Conservation (phyloP, 1,284 basidiomycete species). For the Coniferiporia weirii region DNA sequence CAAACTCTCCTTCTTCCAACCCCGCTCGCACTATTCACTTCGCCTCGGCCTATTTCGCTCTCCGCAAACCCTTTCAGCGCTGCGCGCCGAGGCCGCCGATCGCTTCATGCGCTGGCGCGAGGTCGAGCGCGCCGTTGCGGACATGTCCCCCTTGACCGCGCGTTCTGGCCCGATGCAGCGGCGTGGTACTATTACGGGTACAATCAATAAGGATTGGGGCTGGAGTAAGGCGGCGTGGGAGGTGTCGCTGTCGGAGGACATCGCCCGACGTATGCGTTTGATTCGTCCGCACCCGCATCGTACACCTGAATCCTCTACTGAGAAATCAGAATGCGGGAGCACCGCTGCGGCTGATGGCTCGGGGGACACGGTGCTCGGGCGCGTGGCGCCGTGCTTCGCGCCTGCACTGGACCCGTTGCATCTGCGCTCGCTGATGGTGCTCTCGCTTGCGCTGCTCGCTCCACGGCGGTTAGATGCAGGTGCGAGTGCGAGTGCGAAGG, state of each 20-base stretch:
- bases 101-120: constrained; percentile 70
- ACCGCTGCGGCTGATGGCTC: constrained; percentile 14
- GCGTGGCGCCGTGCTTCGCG: constrained; percentile 14
- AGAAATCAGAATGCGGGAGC: constrained; percentile 17
- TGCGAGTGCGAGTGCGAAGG: not conserved
- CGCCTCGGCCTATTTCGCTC: constrained; percentile 55
- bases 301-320: not conserved
- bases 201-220: constrained; percentile 45
- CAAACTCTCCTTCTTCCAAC: constrained; percentile 49
- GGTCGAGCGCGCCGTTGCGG: constrained; percentile 46
- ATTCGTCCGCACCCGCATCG: not conserved
- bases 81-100: constrained; percentile 59
- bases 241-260: constrained; percentile 48
- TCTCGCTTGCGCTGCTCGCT: constrained; percentile 42
- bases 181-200: not conserved
- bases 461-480: constrained; percentile 23
- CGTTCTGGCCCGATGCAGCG: not conserved
- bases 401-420: constrained; percentile 42
- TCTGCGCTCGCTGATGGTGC: constrained; percentile 39
- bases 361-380: not conserved
- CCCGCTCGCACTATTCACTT: constrained; percentile 44
- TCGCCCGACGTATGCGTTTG: constrained; percentile 36
- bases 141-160: constrained; percentile 2
- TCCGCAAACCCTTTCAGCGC: constrained; percentile 47
- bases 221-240: constrained; percentile 43